Conservation (phyloP, 805 yeast genomes). For the Saccharomyces kudriavzevii region DNA sequence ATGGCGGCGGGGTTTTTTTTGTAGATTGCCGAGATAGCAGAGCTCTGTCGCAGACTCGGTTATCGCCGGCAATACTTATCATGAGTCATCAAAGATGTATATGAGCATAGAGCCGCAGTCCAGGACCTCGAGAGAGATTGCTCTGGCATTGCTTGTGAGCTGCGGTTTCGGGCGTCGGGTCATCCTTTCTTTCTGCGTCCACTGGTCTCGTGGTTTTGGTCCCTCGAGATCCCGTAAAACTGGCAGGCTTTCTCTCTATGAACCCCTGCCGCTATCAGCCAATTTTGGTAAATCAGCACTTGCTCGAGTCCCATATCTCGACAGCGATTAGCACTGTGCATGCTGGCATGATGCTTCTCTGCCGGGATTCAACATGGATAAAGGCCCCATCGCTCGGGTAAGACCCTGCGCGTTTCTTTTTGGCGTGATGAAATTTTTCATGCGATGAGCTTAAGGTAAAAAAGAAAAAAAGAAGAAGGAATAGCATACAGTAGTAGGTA, state of each 20-base stretch:
- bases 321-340: not conserved
- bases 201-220: too few relatives aligned
- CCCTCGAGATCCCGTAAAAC: not conserved
- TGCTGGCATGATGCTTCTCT: not conserved
- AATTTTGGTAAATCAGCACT: not conserved
- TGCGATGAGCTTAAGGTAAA: slow-evolving; percentile 6
- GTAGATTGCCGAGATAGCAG: not conserved
- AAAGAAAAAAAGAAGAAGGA: not conserved
- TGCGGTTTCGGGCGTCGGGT: too few relatives aligned
- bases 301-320: not conserved
- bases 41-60: not conserved
- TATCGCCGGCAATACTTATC: not conserved
- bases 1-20: not conserved
- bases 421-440: slow-evolving; percentile 5
- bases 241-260: too few relatives aligned
- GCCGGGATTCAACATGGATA: not conserved
- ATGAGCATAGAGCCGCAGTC: not conserved
- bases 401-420: not conserved
- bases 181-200: too few relatives aligned
- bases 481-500: too few relatives aligned
- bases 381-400: not conserved
- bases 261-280: not conserved
- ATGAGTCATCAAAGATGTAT: not conserved
- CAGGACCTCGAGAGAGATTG: too few relatives aligned
- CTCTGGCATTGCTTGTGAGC: too few relatives aligned